Evolutionary conservation across 371 early-diverging fungal genomes (phyloP), one percentile per base, ranked within the genome.

Genomic region (Batkoa obscura): DNA sequence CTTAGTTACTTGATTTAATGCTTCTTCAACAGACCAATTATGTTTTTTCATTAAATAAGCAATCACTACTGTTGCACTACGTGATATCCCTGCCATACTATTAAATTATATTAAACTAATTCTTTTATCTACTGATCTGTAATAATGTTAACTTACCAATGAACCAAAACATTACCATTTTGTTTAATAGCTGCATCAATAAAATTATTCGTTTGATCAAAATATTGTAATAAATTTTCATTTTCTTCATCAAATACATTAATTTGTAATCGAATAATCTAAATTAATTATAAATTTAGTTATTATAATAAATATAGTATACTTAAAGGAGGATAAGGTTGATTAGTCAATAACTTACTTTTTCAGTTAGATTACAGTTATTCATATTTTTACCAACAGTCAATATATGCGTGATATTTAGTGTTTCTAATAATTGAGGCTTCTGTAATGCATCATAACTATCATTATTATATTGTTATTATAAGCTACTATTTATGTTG

Each of bases 1-100:
- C 12, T 59, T 62, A 53, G 75, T 72, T 23, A 86, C 66, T 1
- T 53, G 35, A 0, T 64, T 70, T 23, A 86, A 53, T 1, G 85
- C 83, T 32, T 78, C 68, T 32, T 65, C 62, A 0, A 66, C 63
- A 1, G 67, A 55, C 15, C 80, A 53, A 0, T 61, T 59, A 43
- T 69, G 60, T 4, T 60, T 63, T 59, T 73, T 72, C 83, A 87
- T 85, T 56, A 87, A 45, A 60, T 79, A 87, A 5, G 86, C 84
- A 6, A 68, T 70, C 1, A 72, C 67, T 39, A 75, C 62, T 0
- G 80, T 66, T 3, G 70, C 70, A 56, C 75, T 72, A 53, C 81
- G 62, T n/a, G 80, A 80, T 31, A 77, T 69, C 3, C 79, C 79
- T 0, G 78, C 79, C 66, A 71, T 61, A 56, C 70, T 72, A 42